phyloP scores from a whole-genome alignment of 805 yeast genomes.

The Blastobotrys attinorum region DNA sequence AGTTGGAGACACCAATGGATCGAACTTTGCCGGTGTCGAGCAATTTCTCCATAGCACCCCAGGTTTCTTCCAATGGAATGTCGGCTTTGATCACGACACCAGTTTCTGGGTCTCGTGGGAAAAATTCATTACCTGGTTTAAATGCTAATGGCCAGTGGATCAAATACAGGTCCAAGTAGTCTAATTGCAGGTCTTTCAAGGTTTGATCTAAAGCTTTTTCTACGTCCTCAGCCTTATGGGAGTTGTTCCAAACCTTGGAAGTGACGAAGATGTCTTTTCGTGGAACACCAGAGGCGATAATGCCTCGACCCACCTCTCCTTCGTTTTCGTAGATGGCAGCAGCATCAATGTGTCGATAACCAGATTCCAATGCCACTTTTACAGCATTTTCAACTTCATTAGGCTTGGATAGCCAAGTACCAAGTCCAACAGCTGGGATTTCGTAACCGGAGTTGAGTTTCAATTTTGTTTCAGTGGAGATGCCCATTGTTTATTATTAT shows the following conservation, averaged over 20 bases:
- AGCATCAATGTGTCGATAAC: constrained; percentile 58
- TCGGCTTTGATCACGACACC: constrained; percentile 15
- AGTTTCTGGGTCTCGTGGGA: constrained; percentile 25
- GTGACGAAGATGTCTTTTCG: constrained; percentile 36
- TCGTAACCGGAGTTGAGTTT: constrained; percentile 36
- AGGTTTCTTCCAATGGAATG: constrained; percentile 34
- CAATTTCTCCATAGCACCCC: constrained; percentile 47
- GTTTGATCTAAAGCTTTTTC: constrained; percentile 36
- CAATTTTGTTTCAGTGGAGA: constrained; percentile 6
- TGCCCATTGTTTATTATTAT: background rate
- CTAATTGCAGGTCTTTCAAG: constrained; percentile 36
- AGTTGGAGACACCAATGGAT: constrained; percentile 76
- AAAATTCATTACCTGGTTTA: constrained; percentile 27
- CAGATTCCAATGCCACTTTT: constrained; percentile 40
- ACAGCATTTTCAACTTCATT: constrained; percentile 28
- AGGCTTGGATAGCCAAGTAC: constrained; percentile 40
- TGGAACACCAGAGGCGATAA: constrained; percentile 50
- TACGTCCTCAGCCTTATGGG: constrained; percentile 34
- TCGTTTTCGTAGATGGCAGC: constrained; percentile 54
- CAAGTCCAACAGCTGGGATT: constrained; percentile 49
- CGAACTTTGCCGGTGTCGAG: constrained; percentile 46
- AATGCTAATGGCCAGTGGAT: constrained; percentile 48
- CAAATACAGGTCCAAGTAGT: constrained; percentile 47
- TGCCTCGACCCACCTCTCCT: constrained; percentile 46
- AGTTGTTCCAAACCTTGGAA: constrained; percentile 30